These are phyloP conservation scores for Trichothecium sympodiale DNA, from an alignment of 2,329 filamentous ascomycete genomes.

Conservation along the genomic window DNA sequence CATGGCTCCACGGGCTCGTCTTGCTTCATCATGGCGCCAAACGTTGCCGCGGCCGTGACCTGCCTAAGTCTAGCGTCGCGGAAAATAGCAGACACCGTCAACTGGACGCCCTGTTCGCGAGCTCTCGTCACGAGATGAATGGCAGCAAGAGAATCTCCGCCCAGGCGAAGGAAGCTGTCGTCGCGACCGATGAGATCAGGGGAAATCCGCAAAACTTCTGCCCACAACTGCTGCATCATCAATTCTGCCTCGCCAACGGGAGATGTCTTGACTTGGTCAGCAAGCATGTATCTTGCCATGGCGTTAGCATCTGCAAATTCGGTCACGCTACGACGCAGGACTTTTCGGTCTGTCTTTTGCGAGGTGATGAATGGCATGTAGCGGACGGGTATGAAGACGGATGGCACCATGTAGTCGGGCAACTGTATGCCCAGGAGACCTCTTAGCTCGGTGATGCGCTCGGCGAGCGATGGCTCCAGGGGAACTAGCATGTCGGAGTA, in stretches of 20 bases:
- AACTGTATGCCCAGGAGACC: background rate
- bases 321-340: too few species aligned
- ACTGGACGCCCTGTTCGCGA: constrained; percentile 17
- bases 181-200: constrained; percentile 15
- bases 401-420: background rate
- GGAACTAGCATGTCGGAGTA: too few species aligned
- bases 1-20: too few species aligned
- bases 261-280: constrained; percentile 1
- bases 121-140: constrained; percentile 31
- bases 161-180: constrained; percentile 29
- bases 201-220: constrained; percentile 16
- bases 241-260: constrained; percentile 22
- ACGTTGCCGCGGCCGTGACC: too few species aligned
- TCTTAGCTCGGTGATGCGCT: too few species aligned
- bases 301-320: background rate
- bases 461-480: too few species aligned
- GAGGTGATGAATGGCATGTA: constrained; percentile 5
- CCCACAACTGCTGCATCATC: constrained; percentile 20
- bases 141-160: constrained; percentile 33
- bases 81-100: constrained; percentile 30
- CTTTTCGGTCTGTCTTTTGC: constrained; percentile 4
- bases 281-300: background rate
- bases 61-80: constrained; percentile 25
- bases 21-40: too few species aligned
- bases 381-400: constrained; percentile 2